These are phyloP conservation scores for Cucumis cinereus DNA, from an alignment of 306 rosid genomes.

Conservation along the genomic window DNA sequence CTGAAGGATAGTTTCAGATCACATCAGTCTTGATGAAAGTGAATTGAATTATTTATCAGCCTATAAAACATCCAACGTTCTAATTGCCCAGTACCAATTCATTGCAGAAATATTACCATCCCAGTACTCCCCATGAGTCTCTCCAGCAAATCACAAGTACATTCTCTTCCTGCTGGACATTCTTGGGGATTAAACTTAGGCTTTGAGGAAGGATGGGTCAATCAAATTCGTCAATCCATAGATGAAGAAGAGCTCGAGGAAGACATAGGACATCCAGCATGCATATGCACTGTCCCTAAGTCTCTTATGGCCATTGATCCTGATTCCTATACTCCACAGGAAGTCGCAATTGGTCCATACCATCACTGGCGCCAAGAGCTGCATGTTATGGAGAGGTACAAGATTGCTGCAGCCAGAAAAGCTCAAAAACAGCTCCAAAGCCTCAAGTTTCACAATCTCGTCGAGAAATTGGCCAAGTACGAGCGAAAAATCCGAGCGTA, in stretches of 20 bases:
- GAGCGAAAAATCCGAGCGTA: constrained; percentile 41
- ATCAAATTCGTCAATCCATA: constrained; percentile 40
- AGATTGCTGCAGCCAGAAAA: constrained; percentile 47
- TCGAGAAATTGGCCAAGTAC: constrained; percentile 30
- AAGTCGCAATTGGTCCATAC: constrained; percentile 69
- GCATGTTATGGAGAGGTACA: constrained; percentile 68
- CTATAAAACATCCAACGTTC: background rate
- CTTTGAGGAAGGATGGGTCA: constrained; percentile 51
- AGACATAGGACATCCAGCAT: constrained; percentile 27
- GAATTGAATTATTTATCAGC: background rate
- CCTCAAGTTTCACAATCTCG: constrained; percentile 29
- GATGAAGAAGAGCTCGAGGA: constrained; percentile 48
- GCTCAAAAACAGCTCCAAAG: constrained; percentile 32
- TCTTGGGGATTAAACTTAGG: constrained; percentile 12
- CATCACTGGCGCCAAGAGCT: constrained; percentile 65
- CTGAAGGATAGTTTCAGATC: background rate
- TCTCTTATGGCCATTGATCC: constrained; percentile 27
- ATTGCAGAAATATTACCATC: background rate
- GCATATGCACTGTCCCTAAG: constrained; percentile 49
- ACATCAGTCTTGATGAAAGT: background rate
- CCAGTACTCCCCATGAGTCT: background rate
- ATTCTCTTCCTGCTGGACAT: background rate
- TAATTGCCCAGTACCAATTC: background rate
- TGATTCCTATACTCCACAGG: constrained; percentile 57
- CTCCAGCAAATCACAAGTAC: background rate